Evolutionary conservation across 2,329 filamentous ascomycete species (phyloP).

Genomic region (Ceratocystis smalleyi): DNA sequence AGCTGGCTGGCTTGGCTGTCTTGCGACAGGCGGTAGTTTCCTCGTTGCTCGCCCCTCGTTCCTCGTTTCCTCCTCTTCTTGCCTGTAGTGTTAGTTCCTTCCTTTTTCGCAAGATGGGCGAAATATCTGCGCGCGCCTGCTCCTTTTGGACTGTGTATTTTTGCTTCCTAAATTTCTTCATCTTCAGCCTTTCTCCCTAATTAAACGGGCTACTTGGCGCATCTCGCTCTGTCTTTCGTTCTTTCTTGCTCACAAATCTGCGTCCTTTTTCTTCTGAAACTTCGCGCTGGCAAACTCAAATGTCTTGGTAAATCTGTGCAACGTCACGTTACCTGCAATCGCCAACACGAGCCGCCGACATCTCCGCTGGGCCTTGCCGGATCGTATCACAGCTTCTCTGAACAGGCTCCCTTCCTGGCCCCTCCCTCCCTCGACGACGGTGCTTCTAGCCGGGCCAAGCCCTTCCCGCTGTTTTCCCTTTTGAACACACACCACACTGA

Average conservation of each 20-base stretch:
- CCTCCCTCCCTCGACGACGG: neutral
- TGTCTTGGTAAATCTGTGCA: neutral
- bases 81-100: neutral
- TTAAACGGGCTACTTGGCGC: neutral
- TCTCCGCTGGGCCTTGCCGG: neutral
- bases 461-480: neutral
- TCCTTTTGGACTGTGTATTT: neutral
- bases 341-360: neutral
- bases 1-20: neutral
- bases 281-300: neutral
- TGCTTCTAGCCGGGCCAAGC: neutral
- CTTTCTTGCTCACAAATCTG: neutral
- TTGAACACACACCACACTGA: neutral
- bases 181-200: conserved; percentile 4
- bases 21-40: neutral
- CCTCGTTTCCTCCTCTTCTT: neutral
- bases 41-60: no score
- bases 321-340: neutral
- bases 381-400: neutral
- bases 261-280: neutral
- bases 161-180: neutral
- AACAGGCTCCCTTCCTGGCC: neutral
- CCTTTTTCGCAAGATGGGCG: neutral
- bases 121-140: neutral
- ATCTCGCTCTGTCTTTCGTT: neutral